A percentile compares a stretch with the other conserved stretches of the same genome.
Conservation (phyloP, 2,329 filamentous ascomycete species). For the Penicillium paneum region DNA sequence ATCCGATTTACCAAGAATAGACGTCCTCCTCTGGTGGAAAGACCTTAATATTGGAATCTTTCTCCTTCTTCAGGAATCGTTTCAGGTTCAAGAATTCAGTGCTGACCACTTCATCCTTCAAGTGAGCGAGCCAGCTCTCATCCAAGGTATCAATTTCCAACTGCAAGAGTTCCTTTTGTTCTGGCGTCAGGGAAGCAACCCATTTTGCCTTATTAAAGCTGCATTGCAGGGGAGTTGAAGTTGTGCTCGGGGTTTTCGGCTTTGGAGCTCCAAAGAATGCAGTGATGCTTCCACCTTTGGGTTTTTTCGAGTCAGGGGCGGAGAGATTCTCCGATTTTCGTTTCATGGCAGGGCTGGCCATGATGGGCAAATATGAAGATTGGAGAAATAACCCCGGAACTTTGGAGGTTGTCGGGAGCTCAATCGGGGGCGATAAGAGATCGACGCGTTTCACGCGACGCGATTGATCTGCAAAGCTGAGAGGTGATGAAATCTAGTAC, state of each 20-base stretch:
- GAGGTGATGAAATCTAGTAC: background rate
- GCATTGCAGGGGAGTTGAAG: conserved; percentile 17
- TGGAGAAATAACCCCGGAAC: background rate
- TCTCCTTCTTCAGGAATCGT: conserved; percentile 77
- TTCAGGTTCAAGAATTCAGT: conserved; percentile 85
- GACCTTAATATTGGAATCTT: conserved; percentile 68
- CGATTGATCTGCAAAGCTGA: conserved; percentile 4
- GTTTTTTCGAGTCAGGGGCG: conserved; percentile 61
- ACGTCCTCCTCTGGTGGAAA: conserved; percentile 87
- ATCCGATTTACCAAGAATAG: conserved; percentile 75
- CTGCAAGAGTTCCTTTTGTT: conserved; percentile 77
- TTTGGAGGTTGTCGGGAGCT: background rate
- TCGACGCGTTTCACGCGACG: conserved; percentile 18
- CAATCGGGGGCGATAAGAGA: background rate
- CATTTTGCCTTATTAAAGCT: conserved; percentile 89
- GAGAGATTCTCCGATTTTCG: conserved; percentile 58
- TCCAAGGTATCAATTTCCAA: conserved; percentile 91
- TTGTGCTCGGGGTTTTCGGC: conserved; percentile 31
- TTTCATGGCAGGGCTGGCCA: conserved; percentile 51
- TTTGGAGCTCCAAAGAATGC: conserved; percentile 82
- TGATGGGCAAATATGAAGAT: conserved; percentile 8
- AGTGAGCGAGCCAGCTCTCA: conserved; percentile 82
- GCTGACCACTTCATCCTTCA: conserved; percentile 80
- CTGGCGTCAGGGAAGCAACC: conserved; percentile 72
- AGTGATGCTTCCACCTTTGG: conserved; percentile 73